Percentiles rank a stretch among this genome's conserved stretches.
phyloP scores from a whole-genome alignment of 2,329 filamentous ascomycete species.

The Monosporascus sp. region DNA sequence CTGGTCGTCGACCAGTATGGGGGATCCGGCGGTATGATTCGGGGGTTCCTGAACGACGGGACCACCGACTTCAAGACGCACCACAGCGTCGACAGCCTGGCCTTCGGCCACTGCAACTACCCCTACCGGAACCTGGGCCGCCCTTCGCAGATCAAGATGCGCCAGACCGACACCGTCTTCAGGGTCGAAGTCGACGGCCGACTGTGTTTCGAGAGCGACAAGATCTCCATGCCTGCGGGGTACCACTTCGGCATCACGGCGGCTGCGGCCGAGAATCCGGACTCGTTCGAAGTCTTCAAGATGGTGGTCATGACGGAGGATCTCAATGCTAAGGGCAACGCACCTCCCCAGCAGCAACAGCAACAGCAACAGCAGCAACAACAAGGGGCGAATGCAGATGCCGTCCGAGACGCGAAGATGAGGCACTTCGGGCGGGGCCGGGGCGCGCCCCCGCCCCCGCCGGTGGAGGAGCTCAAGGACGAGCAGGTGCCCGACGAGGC shows the following conservation, averaged over 20 bases:
- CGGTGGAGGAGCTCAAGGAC: slow-evolving; percentile 13
- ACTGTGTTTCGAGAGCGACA: slow-evolving; percentile 77
- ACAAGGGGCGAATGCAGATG: slow-evolving; percentile 18
- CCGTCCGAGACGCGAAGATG: background rate
- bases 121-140: slow-evolving; percentile 86
- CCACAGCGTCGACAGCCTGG: slow-evolving; percentile 72
- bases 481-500: slow-evolving; percentile 41
- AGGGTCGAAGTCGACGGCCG: slow-evolving; percentile 75
- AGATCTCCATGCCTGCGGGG: slow-evolving; percentile 70
- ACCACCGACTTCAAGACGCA: slow-evolving; percentile 71
- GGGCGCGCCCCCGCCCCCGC: slow-evolving; percentile 2
- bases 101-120: slow-evolving; percentile 91
- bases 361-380: slow-evolving; percentile 27
- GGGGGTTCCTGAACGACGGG: slow-evolving; percentile 93
- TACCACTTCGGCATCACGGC: slow-evolving; percentile 86
- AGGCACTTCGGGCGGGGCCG: slow-evolving; percentile 4
- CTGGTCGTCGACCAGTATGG: slow-evolving; percentile 82
- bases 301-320: slow-evolving; percentile 64
- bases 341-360: slow-evolving; percentile 25
- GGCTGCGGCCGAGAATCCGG: slow-evolving; percentile 82
- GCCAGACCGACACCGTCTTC: slow-evolving; percentile 59
- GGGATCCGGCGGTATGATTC: slow-evolving; percentile 70
- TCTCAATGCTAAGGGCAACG: slow-evolving; percentile 27
- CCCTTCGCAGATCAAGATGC: slow-evolving; percentile 71
- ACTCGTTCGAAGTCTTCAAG: slow-evolving; percentile 92